phyloP scores from a whole-genome alignment of 148 eudicot genomes.

The Polygonum maritimum region DNA sequence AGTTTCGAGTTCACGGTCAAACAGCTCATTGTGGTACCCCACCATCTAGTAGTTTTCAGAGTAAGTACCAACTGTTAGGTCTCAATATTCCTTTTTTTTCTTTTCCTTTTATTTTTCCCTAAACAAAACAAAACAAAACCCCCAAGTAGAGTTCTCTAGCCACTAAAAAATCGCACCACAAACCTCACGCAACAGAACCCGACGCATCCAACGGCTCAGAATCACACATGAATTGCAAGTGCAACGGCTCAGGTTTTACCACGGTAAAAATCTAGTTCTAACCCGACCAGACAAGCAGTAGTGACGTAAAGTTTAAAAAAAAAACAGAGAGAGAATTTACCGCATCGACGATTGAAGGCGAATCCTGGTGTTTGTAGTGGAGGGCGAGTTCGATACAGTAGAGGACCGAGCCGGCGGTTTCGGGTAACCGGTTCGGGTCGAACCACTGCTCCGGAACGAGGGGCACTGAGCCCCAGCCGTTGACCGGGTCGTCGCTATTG shows the following conservation, averaged over 20 bases:
- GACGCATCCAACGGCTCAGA: conserved; percentile 3
- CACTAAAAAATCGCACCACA: neutral
- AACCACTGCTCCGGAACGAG: conserved; percentile 37
- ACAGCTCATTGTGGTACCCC: conserved; percentile 22
- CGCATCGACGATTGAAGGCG: conserved; percentile 28
- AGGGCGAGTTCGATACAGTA: conserved; percentile 79
- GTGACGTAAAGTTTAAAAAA: neutral
- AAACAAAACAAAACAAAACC: neutral
- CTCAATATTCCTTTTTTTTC: neutral
- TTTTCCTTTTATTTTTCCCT: neutral
- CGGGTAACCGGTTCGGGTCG: conserved; percentile 44
- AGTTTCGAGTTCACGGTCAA: conserved; percentile 19
- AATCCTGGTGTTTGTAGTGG: conserved; percentile 32
- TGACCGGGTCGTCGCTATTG: conserved; percentile 70
- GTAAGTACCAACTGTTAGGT: conserved; percentile 12
- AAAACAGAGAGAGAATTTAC: conserved; percentile 17
- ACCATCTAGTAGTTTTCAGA: conserved; percentile 16
- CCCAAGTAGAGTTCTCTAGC: neutral
- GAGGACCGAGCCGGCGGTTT: conserved; percentile 42
- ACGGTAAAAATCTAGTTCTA: neutral
- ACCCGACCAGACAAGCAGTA: neutral
- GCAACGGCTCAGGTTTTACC: neutral
- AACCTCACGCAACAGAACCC: conserved; percentile 1
- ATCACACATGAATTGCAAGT: neutral
- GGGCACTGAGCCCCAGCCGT: conserved; percentile 67